phyloP scores from a whole-genome alignment of 208 protist genomes.

The Naegleria gruberi region DNA sequence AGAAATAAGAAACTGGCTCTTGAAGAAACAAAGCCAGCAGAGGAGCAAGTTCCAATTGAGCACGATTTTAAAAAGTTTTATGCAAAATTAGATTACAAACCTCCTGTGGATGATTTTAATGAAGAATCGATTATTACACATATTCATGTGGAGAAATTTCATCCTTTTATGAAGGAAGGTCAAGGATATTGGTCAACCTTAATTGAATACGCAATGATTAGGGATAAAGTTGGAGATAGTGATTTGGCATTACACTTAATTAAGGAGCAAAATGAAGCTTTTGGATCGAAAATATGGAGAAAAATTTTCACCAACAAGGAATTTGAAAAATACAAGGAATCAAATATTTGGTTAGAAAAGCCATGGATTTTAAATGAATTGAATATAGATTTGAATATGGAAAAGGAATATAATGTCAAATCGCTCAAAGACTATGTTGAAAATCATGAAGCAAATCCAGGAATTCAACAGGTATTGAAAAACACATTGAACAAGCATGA shows the following conservation, averaged over 20 bases:
- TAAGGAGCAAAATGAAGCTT: neutral
- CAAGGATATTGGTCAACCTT: neutral
- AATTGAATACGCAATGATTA: neutral
- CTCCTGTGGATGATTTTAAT: neutral
- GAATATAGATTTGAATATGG: neutral
- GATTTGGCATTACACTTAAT: neutral
- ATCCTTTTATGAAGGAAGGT: neutral
- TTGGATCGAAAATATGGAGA: neutral
- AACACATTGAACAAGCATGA: neutral
- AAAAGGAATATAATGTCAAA: neutral
- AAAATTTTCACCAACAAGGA: neutral
- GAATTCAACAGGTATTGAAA: neutral
- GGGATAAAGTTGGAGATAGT: neutral
- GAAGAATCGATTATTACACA: neutral
- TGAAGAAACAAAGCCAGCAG: neutral
- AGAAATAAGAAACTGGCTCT: neutral
- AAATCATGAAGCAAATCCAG: neutral
- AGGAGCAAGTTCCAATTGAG: neutral
- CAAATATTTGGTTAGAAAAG: neutral
- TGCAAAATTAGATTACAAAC: neutral
- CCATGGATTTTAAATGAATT: neutral
- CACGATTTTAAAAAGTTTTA: neutral
- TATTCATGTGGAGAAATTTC: neutral
- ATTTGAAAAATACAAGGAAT: neutral
- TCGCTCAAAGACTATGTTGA: neutral